Base-by-base conservation (phyloP, 2,329 filamentous ascomycete genomes). In the Fusarium sp. region DNA sequence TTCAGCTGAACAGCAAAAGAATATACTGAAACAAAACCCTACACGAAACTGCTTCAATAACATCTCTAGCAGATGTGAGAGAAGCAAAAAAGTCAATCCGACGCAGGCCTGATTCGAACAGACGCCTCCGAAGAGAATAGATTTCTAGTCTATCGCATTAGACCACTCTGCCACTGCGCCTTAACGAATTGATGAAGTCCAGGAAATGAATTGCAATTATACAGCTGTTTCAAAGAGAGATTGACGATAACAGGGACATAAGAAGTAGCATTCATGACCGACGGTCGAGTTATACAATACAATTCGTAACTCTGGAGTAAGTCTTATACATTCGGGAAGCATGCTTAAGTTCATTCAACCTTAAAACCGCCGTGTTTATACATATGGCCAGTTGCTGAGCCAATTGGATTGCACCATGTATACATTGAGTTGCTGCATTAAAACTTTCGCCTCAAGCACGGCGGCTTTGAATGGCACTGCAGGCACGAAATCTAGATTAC, bases 141-240 rank as follows among this genome's bases (percentile, higher is more conserved):
- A 77, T 77, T 77, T 77, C 75, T 77, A 77, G 75, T 77, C 75
- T 77, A 73, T 73, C 75, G 75, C 75, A 77, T 77, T 77, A 77
- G 75, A 77, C 75, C 75, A 77, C 75, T 77, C 75, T 77, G 75
- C 75, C 75, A 77, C 75, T 66, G 69, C 68, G 75, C 75, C 75
- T 75, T 51, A 20, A 3, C 9, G 68, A 54, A 69, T 70, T 73
- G 48, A 63, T 70, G 6, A 5, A 6, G 3, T 1, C 0, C 0
- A 0, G 1, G 5, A 7, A 11, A 4, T 1, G 1, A 20, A 28
- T 6, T 0, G 2, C 0, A 0, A 4, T 2, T 70, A 69, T 70
- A 58, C 1, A 2, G 12, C 22, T 11, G 1, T 2, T 1, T 1
- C 3, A 1, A 1, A 0, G 1, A 5, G 22, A 17, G 7, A 15